Conservation (phyloP, 108 stramenopile species). For the Phaeodactylum tricornutum region DNA sequence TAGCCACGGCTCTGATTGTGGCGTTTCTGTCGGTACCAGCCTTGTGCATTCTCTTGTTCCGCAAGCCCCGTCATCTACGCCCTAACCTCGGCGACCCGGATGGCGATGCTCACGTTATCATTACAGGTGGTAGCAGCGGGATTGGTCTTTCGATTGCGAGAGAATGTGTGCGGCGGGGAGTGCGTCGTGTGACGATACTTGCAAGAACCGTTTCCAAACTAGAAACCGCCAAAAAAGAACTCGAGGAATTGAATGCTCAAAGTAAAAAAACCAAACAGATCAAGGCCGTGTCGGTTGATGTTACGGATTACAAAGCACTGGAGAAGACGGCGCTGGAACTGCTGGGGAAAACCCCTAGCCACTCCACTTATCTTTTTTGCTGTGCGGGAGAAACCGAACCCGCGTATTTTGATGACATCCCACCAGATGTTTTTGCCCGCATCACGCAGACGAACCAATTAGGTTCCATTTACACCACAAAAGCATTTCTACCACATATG, state of each 20-base stretch:
- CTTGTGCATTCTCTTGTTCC: conserved; percentile 33
- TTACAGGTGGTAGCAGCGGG: conserved; percentile 79
- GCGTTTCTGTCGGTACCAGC: conserved; percentile 47
- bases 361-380: conserved; percentile 55
- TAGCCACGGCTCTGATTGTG: conserved; percentile 32
- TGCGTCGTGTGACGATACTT: conserved; percentile 53
- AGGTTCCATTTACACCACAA: conserved; percentile 57
- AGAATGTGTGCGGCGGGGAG: conserved; percentile 41
- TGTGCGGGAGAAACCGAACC: conserved; percentile 67
- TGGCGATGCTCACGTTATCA: conserved; percentile 40
- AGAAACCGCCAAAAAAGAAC: conserved; percentile 40
- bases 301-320: conserved; percentile 37
- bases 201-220: conserved; percentile 56
- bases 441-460: conserved; percentile 64
- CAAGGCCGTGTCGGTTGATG: conserved; percentile 44
- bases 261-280: conserved; percentile 8
- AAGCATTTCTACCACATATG: conserved; percentile 79
- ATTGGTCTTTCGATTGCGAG: conserved; percentile 75
- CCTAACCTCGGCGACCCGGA: background rate
- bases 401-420: conserved; percentile 40
- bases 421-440: conserved; percentile 34
- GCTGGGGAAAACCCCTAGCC: conserved; percentile 1
- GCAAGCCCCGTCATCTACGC: conserved; percentile 9
- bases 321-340: conserved; percentile 24
- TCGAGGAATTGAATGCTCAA: conserved; percentile 7